Conservation (phyloP, 2,329 filamentous ascomycete species). For the Alternaria ethzedia region DNA sequence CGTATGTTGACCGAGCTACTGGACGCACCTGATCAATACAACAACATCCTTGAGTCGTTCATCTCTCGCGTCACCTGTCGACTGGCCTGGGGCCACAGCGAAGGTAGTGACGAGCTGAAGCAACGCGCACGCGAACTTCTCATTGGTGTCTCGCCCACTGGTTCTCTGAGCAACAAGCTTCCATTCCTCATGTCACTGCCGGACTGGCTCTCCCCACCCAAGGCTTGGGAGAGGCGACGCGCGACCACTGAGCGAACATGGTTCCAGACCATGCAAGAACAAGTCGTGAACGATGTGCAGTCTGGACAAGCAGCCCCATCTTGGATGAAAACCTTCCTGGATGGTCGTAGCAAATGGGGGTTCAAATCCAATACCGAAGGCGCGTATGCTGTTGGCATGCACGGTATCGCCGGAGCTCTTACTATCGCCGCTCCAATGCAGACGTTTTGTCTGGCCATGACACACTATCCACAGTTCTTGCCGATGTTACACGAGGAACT, state of each 20-base stretch:
- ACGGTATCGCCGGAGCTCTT: slow-evolving; percentile 55
- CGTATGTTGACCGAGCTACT: slow-evolving; percentile 55
- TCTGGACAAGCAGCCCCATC: slow-evolving; percentile 45
- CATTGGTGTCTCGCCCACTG: slow-evolving; percentile 55
- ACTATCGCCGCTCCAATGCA: slow-evolving; percentile 57
- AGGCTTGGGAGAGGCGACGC: slow-evolving; percentile 54
- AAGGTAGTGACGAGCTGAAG: slow-evolving; percentile 55
- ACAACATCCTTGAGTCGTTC: slow-evolving; percentile 54
- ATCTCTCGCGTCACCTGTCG: slow-evolving; percentile 56
- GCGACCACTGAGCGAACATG: slow-evolving; percentile 52
- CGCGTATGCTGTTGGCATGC: slow-evolving; percentile 56
- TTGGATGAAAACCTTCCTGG: slow-evolving; percentile 54
- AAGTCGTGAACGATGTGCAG: slow-evolving; percentile 47
- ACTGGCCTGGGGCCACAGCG: slow-evolving; percentile 54
- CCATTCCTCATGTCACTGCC: slow-evolving; percentile 55
- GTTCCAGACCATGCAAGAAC: slow-evolving; percentile 53
- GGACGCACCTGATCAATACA: slow-evolving; percentile 52
- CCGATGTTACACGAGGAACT: slow-evolving; percentile 50
- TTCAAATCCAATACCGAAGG: slow-evolving; percentile 54
- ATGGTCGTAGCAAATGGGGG: slow-evolving; percentile 48
- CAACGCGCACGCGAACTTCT: slow-evolving; percentile 55
- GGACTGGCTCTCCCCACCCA: slow-evolving; percentile 51
- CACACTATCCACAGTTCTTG: slow-evolving; percentile 53
- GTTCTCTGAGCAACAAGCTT: slow-evolving; percentile 54
- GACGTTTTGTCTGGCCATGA: slow-evolving; percentile 56